These are phyloP conservation scores for Diaporthe velutina DNA, from an alignment of 2,329 filamentous ascomycete species.

Conservation along the genomic window DNA sequence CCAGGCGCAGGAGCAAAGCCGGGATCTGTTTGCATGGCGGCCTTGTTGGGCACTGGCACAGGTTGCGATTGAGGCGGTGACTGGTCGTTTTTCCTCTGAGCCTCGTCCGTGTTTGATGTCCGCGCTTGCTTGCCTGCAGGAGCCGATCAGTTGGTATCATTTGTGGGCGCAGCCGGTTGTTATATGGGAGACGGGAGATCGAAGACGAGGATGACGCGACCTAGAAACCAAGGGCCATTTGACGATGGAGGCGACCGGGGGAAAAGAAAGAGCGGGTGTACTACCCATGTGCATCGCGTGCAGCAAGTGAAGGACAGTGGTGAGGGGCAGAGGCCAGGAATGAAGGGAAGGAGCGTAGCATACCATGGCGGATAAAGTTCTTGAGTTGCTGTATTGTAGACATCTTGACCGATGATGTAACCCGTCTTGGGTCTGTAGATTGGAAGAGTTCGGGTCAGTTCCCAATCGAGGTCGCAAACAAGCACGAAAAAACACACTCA, in stretches of 20 bases:
- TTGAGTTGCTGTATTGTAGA: conserved; percentile 93
- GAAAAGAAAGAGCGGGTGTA: neutral
- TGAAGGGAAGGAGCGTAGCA: conserved; percentile 59
- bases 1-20: conserved; percentile 53
- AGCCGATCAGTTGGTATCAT: conserved; percentile 47
- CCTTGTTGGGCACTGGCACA: conserved; percentile 64
- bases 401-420: conserved; percentile 55
- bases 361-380: conserved; percentile 96
- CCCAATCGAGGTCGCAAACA: neutral
- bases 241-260: neutral
- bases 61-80: conserved; percentile 64
- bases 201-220: neutral
- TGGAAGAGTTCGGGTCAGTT: conserved; percentile 18
- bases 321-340: neutral
- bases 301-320: neutral
- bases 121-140: conserved; percentile 87
- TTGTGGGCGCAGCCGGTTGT: neutral
- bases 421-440: conserved; percentile 1
- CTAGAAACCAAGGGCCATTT: neutral
- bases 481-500: neutral
- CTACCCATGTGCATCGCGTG: neutral
- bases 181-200: neutral
- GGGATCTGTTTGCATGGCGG: conserved; percentile 64
- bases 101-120: conserved; percentile 62
- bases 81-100: conserved; percentile 48